phyloP scores from a whole-genome alignment of 495 filamentous ascomycete genomes.

The Melanomma pulvis-pyrius region DNA sequence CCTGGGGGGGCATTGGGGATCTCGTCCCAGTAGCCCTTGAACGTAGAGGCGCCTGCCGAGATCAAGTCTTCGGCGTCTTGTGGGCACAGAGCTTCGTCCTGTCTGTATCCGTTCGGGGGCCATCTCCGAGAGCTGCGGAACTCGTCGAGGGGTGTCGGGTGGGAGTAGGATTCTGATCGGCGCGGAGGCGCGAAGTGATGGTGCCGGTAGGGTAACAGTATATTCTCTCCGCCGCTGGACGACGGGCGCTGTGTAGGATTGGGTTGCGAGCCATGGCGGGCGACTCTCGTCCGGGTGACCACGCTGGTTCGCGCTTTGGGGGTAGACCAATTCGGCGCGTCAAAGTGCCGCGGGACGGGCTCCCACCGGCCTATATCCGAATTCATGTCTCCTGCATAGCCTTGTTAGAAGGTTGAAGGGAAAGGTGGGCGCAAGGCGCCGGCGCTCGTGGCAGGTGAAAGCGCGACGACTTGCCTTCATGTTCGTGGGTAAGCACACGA shows the following conservation, averaged over 20 bases:
- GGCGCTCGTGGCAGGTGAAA: constrained; percentile 24
- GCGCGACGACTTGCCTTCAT: constrained; percentile 36
- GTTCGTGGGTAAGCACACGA: constrained; percentile 11
- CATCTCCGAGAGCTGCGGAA: constrained; percentile 38
- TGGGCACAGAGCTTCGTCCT: constrained; percentile 32
- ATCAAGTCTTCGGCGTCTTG: constrained; percentile 42
- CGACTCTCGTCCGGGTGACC: constrained; percentile 30
- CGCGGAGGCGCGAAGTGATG: constrained; percentile 18
- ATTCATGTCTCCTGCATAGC: constrained; percentile 39
- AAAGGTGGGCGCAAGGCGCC: not conserved
- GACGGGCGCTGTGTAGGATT: constrained; percentile 21
- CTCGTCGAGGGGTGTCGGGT: constrained; percentile 33
- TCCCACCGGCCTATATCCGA: constrained; percentile 37
- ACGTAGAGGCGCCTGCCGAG: constrained; percentile 42
- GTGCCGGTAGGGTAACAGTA: constrained; percentile 16
- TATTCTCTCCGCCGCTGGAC: constrained; percentile 29
- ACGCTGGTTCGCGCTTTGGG: constrained; percentile 33
- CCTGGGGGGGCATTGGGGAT: constrained; percentile 39
- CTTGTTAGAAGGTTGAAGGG: constrained; percentile 29
- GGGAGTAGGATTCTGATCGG: constrained; percentile 35
- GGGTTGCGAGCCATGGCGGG: constrained; percentile 30
- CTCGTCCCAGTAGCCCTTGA: constrained; percentile 44
- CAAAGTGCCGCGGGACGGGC: constrained; percentile 27
- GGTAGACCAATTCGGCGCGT: not conserved
- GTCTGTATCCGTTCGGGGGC: constrained; percentile 40